phyloP scores from a whole-genome alignment of 2,329 filamentous ascomycete genomes.

The Fusarium guadeloupense region DNA sequence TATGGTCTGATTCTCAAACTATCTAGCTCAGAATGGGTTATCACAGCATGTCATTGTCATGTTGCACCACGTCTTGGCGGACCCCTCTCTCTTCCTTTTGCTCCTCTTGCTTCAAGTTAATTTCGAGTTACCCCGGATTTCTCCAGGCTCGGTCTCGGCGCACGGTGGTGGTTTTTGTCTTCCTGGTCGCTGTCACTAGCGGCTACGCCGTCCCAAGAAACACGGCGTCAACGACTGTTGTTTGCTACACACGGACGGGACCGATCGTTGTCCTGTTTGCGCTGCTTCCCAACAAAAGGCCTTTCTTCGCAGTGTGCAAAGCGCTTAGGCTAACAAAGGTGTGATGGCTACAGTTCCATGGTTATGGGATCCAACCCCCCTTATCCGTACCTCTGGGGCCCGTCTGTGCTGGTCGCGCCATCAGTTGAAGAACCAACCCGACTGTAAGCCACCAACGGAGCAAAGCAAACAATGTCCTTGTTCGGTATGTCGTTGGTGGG shows the following conservation, averaged over 20 bases:
- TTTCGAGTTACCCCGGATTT: conserved; percentile 33
- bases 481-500: conserved; percentile 1
- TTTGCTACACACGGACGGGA: no score
- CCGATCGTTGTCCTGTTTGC: no score
- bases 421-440: conserved; percentile 1
- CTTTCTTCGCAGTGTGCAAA: conserved; percentile 1
- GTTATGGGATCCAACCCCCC: conserved; percentile 15
- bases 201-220: conserved; percentile 14
- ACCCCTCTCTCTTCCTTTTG: conserved; percentile 7
- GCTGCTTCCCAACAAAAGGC: no score
- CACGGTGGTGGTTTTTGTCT: conserved; percentile 24
- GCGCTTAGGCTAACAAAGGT: conserved; percentile 5
- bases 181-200: conserved; percentile 15
- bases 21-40: not conserved
- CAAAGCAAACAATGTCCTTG: conserved; percentile 9
- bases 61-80: conserved; percentile 17
- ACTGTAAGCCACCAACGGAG: conserved; percentile 17
- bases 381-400: conserved; percentile 18
- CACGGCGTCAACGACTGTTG: conserved; percentile 7
- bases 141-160: conserved; percentile 20
- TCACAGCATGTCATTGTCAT: conserved; percentile 18
- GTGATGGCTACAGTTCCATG: conserved; percentile 23
- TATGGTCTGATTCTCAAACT: not conserved
- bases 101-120: not conserved
- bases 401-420: conserved; percentile 9